Percentiles rank a stretch among this genome's conserved stretches.
Evolutionary conservation across 1,284 basidiomycete species (phyloP).

Genomic region (Pyrrhoderma noxium): DNA sequence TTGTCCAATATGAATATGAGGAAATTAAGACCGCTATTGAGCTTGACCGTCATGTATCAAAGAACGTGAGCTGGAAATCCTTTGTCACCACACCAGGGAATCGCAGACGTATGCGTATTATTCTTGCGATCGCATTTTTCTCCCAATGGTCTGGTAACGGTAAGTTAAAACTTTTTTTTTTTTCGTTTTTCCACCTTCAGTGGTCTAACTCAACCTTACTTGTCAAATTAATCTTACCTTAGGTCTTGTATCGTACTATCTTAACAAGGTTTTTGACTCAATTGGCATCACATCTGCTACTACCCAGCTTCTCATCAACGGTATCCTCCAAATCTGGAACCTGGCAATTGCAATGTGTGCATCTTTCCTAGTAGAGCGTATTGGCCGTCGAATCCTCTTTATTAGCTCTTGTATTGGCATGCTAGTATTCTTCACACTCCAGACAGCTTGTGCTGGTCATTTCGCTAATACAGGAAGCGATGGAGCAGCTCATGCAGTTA

Average conservation of each 20-base stretch:
- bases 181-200: too few relatives aligned
- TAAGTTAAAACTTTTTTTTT: too few relatives aligned
- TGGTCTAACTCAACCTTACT: too few relatives aligned
- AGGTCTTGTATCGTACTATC: slow-evolving; percentile 35
- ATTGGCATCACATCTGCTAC: slow-evolving; percentile 44
- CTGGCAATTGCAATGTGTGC: slow-evolving; percentile 19
- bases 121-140: slow-evolving; percentile 53
- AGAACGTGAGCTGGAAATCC: slow-evolving; percentile 41
- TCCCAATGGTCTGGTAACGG: slow-evolving; percentile 61
- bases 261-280: slow-evolving; percentile 31
- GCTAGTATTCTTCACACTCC: slow-evolving; percentile 35
- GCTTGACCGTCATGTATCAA: slow-evolving; percentile 36
- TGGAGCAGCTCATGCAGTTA: slow-evolving; percentile 35
- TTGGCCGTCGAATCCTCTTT: slow-evolving; percentile 20
- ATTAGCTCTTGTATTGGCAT: slow-evolving; percentile 25
- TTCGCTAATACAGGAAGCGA: slow-evolving; percentile 30
- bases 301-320: slow-evolving; percentile 59
- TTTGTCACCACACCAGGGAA: slow-evolving; percentile 48
- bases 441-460: slow-evolving; percentile 36
- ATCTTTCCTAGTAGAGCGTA: slow-evolving; percentile 19
- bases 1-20: slow-evolving; percentile 53
- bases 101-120: slow-evolving; percentile 44
- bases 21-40: slow-evolving; percentile 52
- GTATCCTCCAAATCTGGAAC: slow-evolving; percentile 35
- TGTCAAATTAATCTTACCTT: too few relatives aligned